These are phyloP conservation scores for Ceraceosorus bombacis DNA, from an alignment of 1,284 basidiomycete species.

Conservation along the genomic window DNA sequence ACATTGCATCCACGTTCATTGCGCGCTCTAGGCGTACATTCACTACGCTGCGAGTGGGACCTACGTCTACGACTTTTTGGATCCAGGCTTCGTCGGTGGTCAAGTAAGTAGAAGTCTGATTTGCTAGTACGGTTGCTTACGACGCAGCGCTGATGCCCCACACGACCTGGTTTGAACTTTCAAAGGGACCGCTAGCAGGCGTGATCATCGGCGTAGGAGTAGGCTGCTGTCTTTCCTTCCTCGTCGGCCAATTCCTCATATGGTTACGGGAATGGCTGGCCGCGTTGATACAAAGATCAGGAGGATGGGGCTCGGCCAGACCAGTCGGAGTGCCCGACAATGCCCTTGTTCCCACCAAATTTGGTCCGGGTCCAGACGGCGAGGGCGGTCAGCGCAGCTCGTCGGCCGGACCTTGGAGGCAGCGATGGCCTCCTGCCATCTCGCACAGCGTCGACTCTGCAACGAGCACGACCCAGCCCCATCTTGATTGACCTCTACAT, in stretches of 20 bases:
- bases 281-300: slow-evolving; percentile 18
- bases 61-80: slow-evolving; percentile 28
- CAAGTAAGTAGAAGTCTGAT: background rate
- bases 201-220: slow-evolving; percentile 23
- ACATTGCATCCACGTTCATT: background rate
- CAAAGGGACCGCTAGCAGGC: slow-evolving; percentile 16
- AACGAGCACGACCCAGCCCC: too few species aligned
- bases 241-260: slow-evolving; percentile 24
- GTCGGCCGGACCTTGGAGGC: too few species aligned
- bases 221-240: slow-evolving; percentile 19
- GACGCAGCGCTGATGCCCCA: too few species aligned
- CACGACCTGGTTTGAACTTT: slow-evolving; percentile 3
- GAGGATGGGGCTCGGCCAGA: slow-evolving; percentile 25
- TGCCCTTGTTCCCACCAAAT: slow-evolving; percentile 23
- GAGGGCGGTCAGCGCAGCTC: slow-evolving; percentile 14
- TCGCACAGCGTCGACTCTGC: too few species aligned
- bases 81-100: slow-evolving; percentile 14
- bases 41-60: slow-evolving; percentile 13
- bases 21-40: slow-evolving; percentile 12
- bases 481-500: too few species aligned
- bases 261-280: slow-evolving; percentile 21
- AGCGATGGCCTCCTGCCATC: too few species aligned
- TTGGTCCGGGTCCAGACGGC: slow-evolving; percentile 29
- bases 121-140: too few species aligned
- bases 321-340: slow-evolving; percentile 23